These are phyloP conservation scores for Podaxis sp. DNA, from an alignment of 768 basidiomycete genomes.

Conservation along the genomic window DNA sequence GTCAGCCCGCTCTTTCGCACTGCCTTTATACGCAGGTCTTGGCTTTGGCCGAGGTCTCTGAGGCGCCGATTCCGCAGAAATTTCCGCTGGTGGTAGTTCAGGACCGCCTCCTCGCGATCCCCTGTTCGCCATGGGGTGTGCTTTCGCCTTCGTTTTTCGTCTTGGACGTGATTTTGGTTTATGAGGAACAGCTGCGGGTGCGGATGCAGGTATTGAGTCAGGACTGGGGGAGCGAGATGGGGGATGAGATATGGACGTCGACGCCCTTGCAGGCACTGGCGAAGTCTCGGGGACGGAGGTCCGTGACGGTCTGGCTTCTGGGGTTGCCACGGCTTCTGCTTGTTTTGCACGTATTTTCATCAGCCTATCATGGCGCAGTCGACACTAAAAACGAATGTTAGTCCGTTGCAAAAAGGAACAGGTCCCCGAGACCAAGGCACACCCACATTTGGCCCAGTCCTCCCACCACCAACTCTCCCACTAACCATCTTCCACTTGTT, in stretches of 20 bases:
- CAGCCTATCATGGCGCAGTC: constrained; percentile 43
- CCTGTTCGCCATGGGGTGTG: not conserved
- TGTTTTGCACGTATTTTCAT: constrained; percentile 23
- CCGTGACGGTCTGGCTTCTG: not conserved
- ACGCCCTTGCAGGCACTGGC: not conserved
- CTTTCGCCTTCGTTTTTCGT: not conserved
- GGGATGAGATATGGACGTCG: not conserved
- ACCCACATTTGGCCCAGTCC: constrained; percentile 53
- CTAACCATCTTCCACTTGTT: constrained; percentile 64
- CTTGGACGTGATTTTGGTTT: not conserved
- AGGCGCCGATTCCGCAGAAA: not conserved
- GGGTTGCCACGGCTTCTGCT: constrained; percentile 3
- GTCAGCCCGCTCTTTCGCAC: constrained; percentile 14
- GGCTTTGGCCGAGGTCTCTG: constrained; percentile 24
- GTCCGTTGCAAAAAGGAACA: not conserved
- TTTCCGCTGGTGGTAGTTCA: too few relatives aligned
- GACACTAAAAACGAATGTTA: constrained; percentile 42
- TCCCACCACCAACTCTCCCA: constrained; percentile 44
- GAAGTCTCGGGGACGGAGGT: not conserved
- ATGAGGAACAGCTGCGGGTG: not conserved
- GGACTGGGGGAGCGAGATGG: not conserved
- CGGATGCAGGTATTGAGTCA: not conserved
- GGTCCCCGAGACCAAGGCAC: not conserved
- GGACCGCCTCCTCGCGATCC: not conserved
- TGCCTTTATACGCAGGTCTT: constrained; percentile 24